These are phyloP conservation scores for Kernera saxatilis DNA, from an alignment of 345 rosid genomes.

Conservation along the genomic window DNA sequence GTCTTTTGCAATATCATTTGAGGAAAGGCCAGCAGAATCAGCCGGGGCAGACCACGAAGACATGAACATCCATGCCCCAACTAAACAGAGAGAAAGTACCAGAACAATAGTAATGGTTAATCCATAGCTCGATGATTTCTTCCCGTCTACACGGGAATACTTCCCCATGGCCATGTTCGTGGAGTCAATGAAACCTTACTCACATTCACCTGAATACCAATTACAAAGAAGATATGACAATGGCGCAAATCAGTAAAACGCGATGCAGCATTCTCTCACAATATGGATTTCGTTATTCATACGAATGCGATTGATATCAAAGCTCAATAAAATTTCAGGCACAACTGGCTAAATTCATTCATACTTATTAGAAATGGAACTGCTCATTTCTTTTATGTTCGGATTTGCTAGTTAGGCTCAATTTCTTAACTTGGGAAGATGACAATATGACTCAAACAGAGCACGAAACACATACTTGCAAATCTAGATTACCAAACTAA, in stretches of 20 bases:
- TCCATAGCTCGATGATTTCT: conserved; percentile 56
- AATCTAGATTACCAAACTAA: conserved; percentile 11
- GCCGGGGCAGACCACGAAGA: conserved; percentile 52
- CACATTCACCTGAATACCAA: conserved; percentile 20
- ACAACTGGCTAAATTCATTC: not conserved
- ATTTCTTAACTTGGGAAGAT: not conserved
- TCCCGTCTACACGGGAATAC: conserved; percentile 60
- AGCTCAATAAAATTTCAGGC: not conserved
- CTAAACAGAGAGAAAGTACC: conserved; percentile 52
- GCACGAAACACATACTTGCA: not conserved
- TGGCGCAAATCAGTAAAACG: not conserved
- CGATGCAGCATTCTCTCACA: not conserved
- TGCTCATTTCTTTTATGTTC: not conserved
- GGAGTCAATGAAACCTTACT: not conserved
- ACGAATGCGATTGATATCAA: not conserved
- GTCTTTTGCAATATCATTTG: conserved; percentile 34
- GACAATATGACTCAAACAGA: not conserved
- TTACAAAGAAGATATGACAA: not conserved
- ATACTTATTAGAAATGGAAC: not conserved
- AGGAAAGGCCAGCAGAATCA: conserved; percentile 32
- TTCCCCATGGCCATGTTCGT: conserved; percentile 56
- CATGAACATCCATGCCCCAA: conserved; percentile 80
- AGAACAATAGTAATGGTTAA: conserved; percentile 50
- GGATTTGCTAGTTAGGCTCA: not conserved
- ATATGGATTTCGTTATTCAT: not conserved